Evolutionary conservation across 2,329 filamentous ascomycete species (phyloP), one percentile per base, ranked within the genome.

Genomic region (Blumeria hordei): DNA sequence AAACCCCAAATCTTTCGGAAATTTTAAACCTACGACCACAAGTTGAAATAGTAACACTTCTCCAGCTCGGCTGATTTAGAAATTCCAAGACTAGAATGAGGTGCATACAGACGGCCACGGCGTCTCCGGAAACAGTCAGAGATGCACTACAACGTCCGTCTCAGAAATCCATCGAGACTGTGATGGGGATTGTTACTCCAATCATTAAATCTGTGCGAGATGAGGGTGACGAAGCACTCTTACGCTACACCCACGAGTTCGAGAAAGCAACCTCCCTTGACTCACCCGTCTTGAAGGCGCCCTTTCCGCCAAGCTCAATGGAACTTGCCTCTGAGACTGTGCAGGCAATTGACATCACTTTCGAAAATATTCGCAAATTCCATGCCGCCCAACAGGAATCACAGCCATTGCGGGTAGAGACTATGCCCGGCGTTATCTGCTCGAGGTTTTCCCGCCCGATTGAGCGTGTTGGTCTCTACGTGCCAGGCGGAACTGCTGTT

Each of bases 171-270:
- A 87, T 86, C n/a, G 90, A 96, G 21, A 79, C 85, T 57, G 95
- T 98, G 61, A 81, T 96, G 71, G 81, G 81, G 59, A 90, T 96
- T 54, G 86, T 94, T 57, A 80, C 78, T 37, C 92, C 92, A 1
- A 98, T 98, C 62, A 87, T 98, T 64, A 80, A 90, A 56, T 85
- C 88, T 51, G 83, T 98, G 55, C 84, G 81, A 55, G 74, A 78
- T 45, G 79, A 85, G 36, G 92, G 92, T 54, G 92, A 98, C 69
- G 83, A 83, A 63, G 88, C 87, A 3, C 74, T 98, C 28, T 75
- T 98, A 47, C 83, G 85, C 53, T 96, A 94, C 68, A 96, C 92
- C 0, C 88, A 95, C 75, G 94, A 93, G 68, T 98, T 98, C 62
- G 92, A 98, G 66, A 94, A 90, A 71, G 92, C 90, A 0, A 94